phyloP scores from a whole-genome alignment of 1,284 basidiomycete species.

The Sutorius eximius region DNA sequence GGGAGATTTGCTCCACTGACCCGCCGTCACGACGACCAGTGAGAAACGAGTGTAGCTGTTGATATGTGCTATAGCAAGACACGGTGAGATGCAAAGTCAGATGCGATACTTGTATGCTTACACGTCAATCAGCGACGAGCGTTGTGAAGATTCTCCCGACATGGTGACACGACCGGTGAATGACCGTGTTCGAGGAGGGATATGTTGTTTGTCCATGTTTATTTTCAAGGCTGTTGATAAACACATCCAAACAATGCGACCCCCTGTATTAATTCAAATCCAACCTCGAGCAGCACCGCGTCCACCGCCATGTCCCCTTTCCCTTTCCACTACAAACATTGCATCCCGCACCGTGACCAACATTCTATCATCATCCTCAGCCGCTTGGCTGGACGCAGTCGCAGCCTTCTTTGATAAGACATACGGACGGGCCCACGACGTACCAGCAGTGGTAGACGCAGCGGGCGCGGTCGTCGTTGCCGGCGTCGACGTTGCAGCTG shows the following conservation, averaged over 20 bases:
- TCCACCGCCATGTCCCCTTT: constrained; percentile 76
- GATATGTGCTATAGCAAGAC: constrained; percentile 52
- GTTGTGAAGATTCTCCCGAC: constrained; percentile 45
- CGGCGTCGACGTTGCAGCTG: constrained; percentile 37
- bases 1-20: constrained; percentile 53
- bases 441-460: constrained; percentile 16
- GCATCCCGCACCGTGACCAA: constrained; percentile 73
- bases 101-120: constrained; percentile 28
- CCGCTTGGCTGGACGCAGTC: constrained; percentile 23
- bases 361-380: constrained; percentile 55
- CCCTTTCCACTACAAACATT: constrained; percentile 76
- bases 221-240: constrained; percentile 27
- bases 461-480: constrained; percentile 34
- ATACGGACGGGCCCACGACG: constrained; percentile 68
- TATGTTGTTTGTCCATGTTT: constrained; percentile 26
- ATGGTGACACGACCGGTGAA: constrained; percentile 27
- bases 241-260: constrained; percentile 21
- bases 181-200: constrained; percentile 11
- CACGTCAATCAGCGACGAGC: constrained; percentile 51
- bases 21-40: constrained; percentile 58
- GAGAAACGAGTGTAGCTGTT: constrained; percentile 61
- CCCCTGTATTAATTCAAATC: constrained; percentile 41
- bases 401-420: constrained; percentile 42
- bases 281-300: constrained; percentile 69
- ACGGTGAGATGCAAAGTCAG: not conserved